Conservation (phyloP, 2,329 filamentous ascomycete genomes). For the Zymoseptoria tritici region DNA sequence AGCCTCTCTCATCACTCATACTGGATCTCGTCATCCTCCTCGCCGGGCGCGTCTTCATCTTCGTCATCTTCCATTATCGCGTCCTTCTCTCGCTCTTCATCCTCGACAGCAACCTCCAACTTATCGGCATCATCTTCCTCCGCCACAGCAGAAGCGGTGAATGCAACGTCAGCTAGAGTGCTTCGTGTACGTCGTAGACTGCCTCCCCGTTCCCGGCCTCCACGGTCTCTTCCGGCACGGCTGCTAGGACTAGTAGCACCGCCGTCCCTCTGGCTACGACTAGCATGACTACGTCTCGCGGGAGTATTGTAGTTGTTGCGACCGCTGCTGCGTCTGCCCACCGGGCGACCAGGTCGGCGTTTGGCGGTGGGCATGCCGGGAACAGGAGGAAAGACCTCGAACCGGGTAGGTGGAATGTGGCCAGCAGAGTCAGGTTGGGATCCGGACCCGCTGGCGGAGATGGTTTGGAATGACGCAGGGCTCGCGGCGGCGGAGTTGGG, state of each 20-base stretch:
- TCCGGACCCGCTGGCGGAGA: slow-evolving; percentile 5
- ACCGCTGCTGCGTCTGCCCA: slow-evolving; percentile 21
- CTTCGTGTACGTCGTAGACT: slow-evolving; percentile 13
- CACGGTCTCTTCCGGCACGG: background rate
- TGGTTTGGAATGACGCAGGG: slow-evolving; percentile 13
- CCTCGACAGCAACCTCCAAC: slow-evolving; percentile 16
- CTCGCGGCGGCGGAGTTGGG: slow-evolving; percentile 10
- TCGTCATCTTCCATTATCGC: slow-evolving; percentile 18
- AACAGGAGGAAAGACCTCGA: slow-evolving; percentile 69
- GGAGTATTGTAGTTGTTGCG: slow-evolving; percentile 20
- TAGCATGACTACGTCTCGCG: slow-evolving; percentile 11
- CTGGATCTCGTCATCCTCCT: slow-evolving; percentile 24
- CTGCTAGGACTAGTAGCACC: background rate
- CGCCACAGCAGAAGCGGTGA: slow-evolving; percentile 10
- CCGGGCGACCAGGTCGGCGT: slow-evolving; percentile 27
- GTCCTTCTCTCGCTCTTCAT: slow-evolving; percentile 2
- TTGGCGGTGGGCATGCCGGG: slow-evolving; percentile 39
- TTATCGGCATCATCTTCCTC: slow-evolving; percentile 20
- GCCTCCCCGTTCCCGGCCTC: background rate
- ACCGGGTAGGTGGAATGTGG: slow-evolving; percentile 61
- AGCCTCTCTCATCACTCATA: slow-evolving; percentile 16
- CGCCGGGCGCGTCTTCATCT: slow-evolving; percentile 19
- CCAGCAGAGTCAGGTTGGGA: slow-evolving; percentile 26
- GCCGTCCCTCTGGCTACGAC: background rate
- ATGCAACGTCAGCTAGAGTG: background rate